phyloP scores from a whole-genome alignment of 73 alveolate genomes.

The Paramecium biaurelia region DNA sequence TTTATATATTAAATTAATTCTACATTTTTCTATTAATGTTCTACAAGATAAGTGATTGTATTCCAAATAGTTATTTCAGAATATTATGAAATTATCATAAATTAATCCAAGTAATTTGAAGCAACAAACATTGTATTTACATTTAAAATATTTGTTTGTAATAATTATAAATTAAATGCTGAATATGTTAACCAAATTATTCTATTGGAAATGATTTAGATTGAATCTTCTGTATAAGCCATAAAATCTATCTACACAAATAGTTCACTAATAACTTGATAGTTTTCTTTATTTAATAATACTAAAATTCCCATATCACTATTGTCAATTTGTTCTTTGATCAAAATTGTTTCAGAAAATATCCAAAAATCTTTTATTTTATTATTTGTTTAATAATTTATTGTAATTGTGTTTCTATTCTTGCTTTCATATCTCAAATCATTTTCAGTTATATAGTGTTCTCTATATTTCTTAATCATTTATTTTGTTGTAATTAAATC shows the following conservation, averaged over 20 bases:
- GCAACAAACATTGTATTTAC: not conserved
- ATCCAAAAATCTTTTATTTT: not conserved
- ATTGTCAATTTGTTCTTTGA: not conserved
- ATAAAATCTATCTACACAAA: not conserved
- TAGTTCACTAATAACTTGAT: not conserved
- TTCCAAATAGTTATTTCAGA: constrained; percentile 4
- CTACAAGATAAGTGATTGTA: not conserved
- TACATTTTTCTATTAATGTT: not conserved
- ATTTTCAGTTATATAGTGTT: not conserved
- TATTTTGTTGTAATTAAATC: not conserved
- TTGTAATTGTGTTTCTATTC: not conserved
- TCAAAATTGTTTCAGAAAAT: not conserved
- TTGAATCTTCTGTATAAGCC: not conserved
- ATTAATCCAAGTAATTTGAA: not conserved
- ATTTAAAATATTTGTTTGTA: not conserved
- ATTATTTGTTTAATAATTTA: not conserved
- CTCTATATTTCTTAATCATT: not conserved
- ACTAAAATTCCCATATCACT: not conserved
- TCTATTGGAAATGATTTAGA: not conserved
- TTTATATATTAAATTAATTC: not conserved
- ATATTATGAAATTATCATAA: not conserved
- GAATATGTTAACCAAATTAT: not conserved
- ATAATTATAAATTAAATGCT: not conserved
- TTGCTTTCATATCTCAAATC: not conserved
- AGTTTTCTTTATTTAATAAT: not conserved